Evolutionary conservation across 345 rosid genomes (phyloP).

Genomic region (Arabidopsis thaliana): DNA sequence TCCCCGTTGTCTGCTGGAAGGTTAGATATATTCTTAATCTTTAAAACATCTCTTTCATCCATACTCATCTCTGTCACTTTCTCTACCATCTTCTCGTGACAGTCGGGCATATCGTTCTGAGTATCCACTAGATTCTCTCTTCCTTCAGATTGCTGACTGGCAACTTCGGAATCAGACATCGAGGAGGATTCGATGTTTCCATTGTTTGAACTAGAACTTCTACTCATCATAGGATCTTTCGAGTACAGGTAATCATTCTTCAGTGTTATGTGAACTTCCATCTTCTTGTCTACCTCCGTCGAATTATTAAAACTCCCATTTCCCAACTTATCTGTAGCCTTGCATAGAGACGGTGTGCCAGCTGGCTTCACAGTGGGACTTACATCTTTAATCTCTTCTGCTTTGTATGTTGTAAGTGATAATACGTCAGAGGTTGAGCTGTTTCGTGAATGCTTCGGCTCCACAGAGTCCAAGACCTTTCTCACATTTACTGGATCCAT

Average conservation of each 20-base stretch:
- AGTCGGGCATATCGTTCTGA: constrained; percentile 50
- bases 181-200: constrained; percentile 77
- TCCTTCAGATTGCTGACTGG: constrained; percentile 68
- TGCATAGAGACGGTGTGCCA: constrained; percentile 47
- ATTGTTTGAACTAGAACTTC: constrained; percentile 70
- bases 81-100: constrained; percentile 45
- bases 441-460: constrained; percentile 64
- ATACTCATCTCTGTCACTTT: constrained; percentile 21
- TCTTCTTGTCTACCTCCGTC: constrained; percentile 49
- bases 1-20: constrained; percentile 47
- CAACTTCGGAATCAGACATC: constrained; percentile 84
- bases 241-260: constrained; percentile 38
- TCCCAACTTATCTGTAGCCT: constrained; percentile 53
- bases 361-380: constrained; percentile 48
- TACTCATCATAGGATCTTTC: constrained; percentile 52
- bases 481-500: constrained; percentile 55
- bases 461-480: constrained; percentile 86
- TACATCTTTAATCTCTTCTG: constrained; percentile 49
- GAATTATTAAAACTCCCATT: constrained; percentile 38
- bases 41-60: constrained; percentile 40
- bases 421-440: constrained; percentile 63
- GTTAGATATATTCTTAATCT: constrained; percentile 43
- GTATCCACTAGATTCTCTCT: constrained; percentile 52
- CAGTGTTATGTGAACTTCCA: constrained; percentile 45
- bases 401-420: constrained; percentile 52